phyloP scores from a whole-genome alignment of 208 protist species.

The Leishmania turanica region DNA sequence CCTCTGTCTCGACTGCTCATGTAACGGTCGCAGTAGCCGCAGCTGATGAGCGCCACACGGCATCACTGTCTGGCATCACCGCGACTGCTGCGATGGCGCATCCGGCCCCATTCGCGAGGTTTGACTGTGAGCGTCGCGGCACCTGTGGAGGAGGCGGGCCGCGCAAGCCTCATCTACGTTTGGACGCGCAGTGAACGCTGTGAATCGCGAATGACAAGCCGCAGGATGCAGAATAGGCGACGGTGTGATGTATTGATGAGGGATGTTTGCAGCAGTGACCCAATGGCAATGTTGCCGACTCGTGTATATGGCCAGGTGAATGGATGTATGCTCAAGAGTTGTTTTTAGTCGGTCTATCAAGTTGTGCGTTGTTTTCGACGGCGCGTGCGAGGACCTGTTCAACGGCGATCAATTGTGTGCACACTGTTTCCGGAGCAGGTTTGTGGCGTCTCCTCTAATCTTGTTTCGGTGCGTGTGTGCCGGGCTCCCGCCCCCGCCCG shows the following conservation, averaged over 20 bases:
- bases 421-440: neutral
- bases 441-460: neutral
- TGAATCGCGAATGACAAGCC: neutral
- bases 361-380: neutral
- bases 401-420: neutral
- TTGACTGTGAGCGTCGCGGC: neutral
- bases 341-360: neutral
- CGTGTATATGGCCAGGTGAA: neutral
- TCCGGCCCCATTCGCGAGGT: neutral
- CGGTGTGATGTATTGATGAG: neutral
- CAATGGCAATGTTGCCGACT: neutral
- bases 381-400: neutral
- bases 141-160: neutral
- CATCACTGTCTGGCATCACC: neutral
- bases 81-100: neutral
- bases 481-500: neutral
- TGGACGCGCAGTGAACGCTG: neutral
- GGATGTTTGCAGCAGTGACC: neutral
- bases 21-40: neutral
- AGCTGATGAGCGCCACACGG: neutral
- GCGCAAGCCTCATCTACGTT: neutral
- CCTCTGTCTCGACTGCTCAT: neutral
- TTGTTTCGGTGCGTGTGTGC: neutral
- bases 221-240: neutral
- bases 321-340: neutral